Percentiles rank a stretch among this genome's conserved stretches.
phyloP scores from a whole-genome alignment of 1,284 basidiomycete genomes.

The Grifola frondosa region DNA sequence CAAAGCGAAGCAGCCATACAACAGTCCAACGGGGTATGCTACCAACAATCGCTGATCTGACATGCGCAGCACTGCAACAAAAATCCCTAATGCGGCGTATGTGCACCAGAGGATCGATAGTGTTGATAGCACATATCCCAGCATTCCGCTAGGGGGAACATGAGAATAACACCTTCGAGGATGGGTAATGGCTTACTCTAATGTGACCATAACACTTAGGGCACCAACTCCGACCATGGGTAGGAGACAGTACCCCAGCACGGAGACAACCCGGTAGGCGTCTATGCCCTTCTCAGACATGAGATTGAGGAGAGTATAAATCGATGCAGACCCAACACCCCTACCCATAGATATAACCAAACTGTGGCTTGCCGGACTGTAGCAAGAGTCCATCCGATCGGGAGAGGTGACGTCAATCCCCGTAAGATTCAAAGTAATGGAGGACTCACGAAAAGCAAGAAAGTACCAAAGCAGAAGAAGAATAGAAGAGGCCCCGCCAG shows the following conservation, averaged over 20 bases:
- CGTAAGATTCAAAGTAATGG: conserved; percentile 3
- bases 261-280: conserved; percentile 93
- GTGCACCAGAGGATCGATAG: conserved; percentile 94
- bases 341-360: conserved; percentile 99
- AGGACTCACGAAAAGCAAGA: conserved; percentile 80
- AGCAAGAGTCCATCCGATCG: not conserved
- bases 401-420: not conserved
- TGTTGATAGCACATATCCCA: conserved; percentile 82
- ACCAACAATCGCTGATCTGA: conserved; percentile 90
- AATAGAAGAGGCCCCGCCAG: conserved; percentile 96
- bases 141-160: conserved; percentile 54
- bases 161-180: conserved; percentile 6
- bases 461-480: conserved; percentile 90
- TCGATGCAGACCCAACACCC: conserved; percentile 91
- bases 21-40: conserved; percentile 88
- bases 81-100: conserved; percentile 91
- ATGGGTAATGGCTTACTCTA: conserved; percentile 69
- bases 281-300: conserved; percentile 98
- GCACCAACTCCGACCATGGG: conserved; percentile 97
- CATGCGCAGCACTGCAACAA: conserved; percentile 91
- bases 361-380: conserved; percentile 97
- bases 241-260: conserved; percentile 95
- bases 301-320: conserved; percentile 94
- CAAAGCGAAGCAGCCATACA: conserved; percentile 91
- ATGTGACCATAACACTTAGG: conserved; percentile 82